Percentiles rank a stretch among this genome's conserved stretches.
Conservation (phyloP, 768 basidiomycete genomes). For the Pulveroboletus ravenelii region DNA sequence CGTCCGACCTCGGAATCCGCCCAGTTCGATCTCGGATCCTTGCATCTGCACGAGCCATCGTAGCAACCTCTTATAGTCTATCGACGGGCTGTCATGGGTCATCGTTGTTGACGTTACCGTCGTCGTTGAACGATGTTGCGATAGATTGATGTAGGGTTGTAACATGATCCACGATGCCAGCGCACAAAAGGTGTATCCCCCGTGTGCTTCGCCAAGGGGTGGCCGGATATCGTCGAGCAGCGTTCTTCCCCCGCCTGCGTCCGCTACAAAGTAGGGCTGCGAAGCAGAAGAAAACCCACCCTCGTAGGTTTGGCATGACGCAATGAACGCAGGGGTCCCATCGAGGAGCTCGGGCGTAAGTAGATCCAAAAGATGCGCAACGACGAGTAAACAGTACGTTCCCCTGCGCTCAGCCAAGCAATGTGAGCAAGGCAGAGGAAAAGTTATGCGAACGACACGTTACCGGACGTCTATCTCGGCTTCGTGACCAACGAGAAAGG, state of each 20-base stretch:
- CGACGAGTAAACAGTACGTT: constrained; percentile 85
- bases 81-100: constrained; percentile 24
- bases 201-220: constrained; percentile 91
- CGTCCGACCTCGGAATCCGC: constrained; percentile 89
- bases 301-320: constrained; percentile 94
- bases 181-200: constrained; percentile 95
- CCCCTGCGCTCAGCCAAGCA: constrained; percentile 47
- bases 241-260: constrained; percentile 10
- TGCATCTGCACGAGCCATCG: constrained; percentile 89
- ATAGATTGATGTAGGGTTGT: constrained; percentile 44
- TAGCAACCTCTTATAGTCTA: constrained; percentile 59
- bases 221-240: constrained; percentile 52
- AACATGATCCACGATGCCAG: constrained; percentile 81
- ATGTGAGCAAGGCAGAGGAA: not conserved
- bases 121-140: not conserved
- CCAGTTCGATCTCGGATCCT: constrained; percentile 74
- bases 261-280: constrained; percentile 53
- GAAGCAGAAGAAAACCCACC: constrained; percentile 87
- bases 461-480: constrained; percentile 94
- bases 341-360: constrained; percentile 83
- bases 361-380: constrained; percentile 78
- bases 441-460: constrained; percentile 11
- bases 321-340: constrained; percentile 74
- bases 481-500: constrained; percentile 81
- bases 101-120: not conserved